Evolutionary conservation across 768 basidiomycete species (phyloP).

Genomic region (Kwoniella dendrophila): DNA sequence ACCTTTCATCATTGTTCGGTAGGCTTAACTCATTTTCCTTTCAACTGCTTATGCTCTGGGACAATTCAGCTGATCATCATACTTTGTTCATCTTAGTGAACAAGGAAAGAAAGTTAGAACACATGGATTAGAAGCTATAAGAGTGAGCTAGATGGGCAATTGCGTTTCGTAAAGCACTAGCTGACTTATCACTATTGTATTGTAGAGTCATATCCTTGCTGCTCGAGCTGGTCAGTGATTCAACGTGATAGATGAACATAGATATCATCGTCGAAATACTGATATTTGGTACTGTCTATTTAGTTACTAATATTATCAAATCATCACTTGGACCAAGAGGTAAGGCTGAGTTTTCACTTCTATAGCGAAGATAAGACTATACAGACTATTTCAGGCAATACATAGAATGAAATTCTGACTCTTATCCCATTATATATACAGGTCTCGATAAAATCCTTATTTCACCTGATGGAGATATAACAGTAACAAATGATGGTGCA

Average conservation of each 20-base stretch:
- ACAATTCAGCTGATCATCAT: conserved; percentile 10
- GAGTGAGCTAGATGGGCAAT: conserved; percentile 62
- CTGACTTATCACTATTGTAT: not conserved
- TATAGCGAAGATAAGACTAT: not conserved
- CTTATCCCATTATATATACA: conserved; percentile 46
- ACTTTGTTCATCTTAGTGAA: conserved; percentile 62
- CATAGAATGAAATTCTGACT: not conserved
- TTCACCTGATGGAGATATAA: conserved; percentile 92
- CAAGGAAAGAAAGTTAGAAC: conserved; percentile 87
- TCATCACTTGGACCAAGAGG: conserved; percentile 95
- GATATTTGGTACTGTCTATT: conserved; percentile 55
- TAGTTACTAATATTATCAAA: conserved; percentile 87
- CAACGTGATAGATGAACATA: not conserved
- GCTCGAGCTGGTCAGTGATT: conserved; percentile 61
- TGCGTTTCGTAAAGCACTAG: not conserved
- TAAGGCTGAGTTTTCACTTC: conserved; percentile 51
- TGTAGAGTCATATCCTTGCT: conserved; percentile 80
- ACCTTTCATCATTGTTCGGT: conserved; percentile 90
- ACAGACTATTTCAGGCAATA: not conserved
- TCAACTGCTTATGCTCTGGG: not conserved
- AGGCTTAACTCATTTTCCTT: conserved; percentile 5
- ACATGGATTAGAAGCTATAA: conserved; percentile 93
- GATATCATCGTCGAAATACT: not conserved
- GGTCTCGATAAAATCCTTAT: conserved; percentile 66
- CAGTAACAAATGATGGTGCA: conserved; percentile 98